Evolutionary conservation across 805 yeast genomes (phyloP).

Genomic region (Saccharomycopsis sp.): DNA sequence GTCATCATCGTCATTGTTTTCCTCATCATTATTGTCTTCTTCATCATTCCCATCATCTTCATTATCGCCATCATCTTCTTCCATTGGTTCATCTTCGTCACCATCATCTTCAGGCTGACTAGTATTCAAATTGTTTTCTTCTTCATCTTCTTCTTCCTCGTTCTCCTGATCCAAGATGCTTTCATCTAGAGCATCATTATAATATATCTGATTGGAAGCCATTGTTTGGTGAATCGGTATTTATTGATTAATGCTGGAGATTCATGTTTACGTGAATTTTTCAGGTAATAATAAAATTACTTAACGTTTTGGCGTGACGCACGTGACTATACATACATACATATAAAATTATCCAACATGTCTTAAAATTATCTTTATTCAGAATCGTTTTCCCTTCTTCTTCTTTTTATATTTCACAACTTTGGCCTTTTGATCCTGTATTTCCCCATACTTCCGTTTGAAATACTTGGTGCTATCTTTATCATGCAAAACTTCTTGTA

Average conservation of each 20-base stretch:
- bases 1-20: slow-evolving; percentile 21
- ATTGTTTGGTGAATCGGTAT: too few relatives aligned
- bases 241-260: too few relatives aligned
- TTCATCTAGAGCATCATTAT: slow-evolving; percentile 19
- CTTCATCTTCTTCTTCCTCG: slow-evolving; percentile 52
- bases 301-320: too few relatives aligned
- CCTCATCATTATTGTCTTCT: slow-evolving; percentile 22
- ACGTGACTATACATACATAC: too few relatives aligned
- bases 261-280: too few relatives aligned
- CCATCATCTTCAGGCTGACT: slow-evolving; percentile 11
- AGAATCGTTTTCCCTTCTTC: slow-evolving; percentile 8
- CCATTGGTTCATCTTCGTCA: slow-evolving; percentile 9
- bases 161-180: slow-evolving; percentile 24
- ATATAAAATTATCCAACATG: too few relatives aligned
- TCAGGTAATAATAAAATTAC: too few relatives aligned
- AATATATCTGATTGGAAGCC: slow-evolving; percentile 2
- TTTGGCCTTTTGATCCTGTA: slow-evolving; percentile 49
- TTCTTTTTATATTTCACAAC: slow-evolving; percentile 24
- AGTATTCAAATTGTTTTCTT: slow-evolving; percentile 31
- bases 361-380: too few relatives aligned
- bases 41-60: slow-evolving; percentile 16
- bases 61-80: slow-evolving; percentile 12
- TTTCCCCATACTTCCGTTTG: slow-evolving; percentile 76
- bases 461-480: slow-evolving; percentile 64
- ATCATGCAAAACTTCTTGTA: slow-evolving; percentile 78